Conservation (phyloP, 2,329 filamentous ascomycete genomes). For the Incumbomyces lentus region DNA sequence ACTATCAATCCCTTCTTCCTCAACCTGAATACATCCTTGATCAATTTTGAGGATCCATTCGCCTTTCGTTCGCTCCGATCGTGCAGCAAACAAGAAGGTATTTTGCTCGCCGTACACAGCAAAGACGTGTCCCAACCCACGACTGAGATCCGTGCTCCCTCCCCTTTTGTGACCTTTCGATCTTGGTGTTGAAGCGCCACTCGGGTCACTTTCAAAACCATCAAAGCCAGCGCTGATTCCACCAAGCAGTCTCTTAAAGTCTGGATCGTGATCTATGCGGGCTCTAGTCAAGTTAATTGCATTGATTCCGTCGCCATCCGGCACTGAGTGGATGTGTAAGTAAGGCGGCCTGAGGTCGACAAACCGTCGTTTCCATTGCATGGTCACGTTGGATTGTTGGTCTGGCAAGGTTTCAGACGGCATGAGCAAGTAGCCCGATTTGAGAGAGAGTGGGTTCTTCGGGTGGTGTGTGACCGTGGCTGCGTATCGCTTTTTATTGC, state of each 20-base stretch:
- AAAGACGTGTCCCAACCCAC: slow-evolving; percentile 63
- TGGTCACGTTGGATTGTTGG: slow-evolving; percentile 35
- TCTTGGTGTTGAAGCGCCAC: slow-evolving; percentile 22
- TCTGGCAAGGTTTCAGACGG: slow-evolving; percentile 56
- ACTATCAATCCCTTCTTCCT: slow-evolving; percentile 6
- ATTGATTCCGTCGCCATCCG: slow-evolving; percentile 80
- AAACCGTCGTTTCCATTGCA: slow-evolving; percentile 82
- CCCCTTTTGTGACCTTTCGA: slow-evolving; percentile 13
- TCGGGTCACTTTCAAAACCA: slow-evolving; percentile 20
- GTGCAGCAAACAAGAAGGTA: slow-evolving; percentile 85
- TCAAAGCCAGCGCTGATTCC: slow-evolving; percentile 30
- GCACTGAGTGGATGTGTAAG: slow-evolving; percentile 75
- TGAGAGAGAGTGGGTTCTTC: slow-evolving; percentile 72
- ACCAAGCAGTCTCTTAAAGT: slow-evolving; percentile 67
- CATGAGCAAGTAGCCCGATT: slow-evolving; percentile 77
- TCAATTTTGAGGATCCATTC: slow-evolving; percentile 97
- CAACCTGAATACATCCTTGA: slow-evolving; percentile 53
- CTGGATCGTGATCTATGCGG: slow-evolving; percentile 83
- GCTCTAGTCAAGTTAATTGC: slow-evolving; percentile 82
- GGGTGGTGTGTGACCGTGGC: slow-evolving; percentile 66
- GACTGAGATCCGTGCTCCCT: slow-evolving; percentile 22
- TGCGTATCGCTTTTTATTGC: slow-evolving; percentile 50
- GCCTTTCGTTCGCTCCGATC: slow-evolving; percentile 82
- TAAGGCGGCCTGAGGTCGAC: slow-evolving; percentile 88
- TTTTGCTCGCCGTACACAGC: slow-evolving; percentile 90